Conservation (phyloP, 345 rosid species). For the Reutealis trisperma region DNA sequence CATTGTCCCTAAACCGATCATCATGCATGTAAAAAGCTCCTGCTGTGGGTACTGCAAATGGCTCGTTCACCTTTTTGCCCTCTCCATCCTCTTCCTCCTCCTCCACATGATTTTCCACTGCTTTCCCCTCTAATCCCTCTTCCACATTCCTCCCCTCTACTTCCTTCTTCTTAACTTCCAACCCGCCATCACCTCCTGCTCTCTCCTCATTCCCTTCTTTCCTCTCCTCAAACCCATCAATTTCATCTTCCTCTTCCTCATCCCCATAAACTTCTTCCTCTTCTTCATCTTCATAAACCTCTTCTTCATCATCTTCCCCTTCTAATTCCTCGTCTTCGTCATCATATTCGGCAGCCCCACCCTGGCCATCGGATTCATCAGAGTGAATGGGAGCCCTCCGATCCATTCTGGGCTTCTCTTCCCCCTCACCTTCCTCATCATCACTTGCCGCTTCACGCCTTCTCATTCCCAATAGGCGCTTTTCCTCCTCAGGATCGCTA, state of each 20-base stretch:
- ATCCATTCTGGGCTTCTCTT: conserved; percentile 34
- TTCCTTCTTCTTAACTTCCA: conserved; percentile 26
- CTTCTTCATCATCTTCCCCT: conserved; percentile 41
- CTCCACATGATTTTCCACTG: conserved; percentile 18
- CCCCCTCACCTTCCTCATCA: conserved; percentile 63
- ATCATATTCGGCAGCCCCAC: conserved; percentile 60
- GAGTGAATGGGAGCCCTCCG: conserved; percentile 49
- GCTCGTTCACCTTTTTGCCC: conserved; percentile 74
- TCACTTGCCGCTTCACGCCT: conserved; percentile 87
- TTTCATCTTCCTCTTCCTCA: conserved; percentile 36
- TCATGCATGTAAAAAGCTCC: conserved; percentile 99
- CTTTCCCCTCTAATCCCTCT: conserved; percentile 26
- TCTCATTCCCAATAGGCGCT: conserved; percentile 62
- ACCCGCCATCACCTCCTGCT: conserved; percentile 8
- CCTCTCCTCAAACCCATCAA: conserved; percentile 30
- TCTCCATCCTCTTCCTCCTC: conserved; percentile 41
- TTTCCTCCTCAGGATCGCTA: conserved; percentile 88
- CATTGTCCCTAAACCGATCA: conserved; percentile 76
- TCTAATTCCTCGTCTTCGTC: conserved; percentile 48
- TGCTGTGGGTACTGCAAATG: conserved; percentile 91
- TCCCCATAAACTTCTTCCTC: conserved; percentile 41
- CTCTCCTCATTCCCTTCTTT: conserved; percentile 34
- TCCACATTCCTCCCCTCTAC: conserved; percentile 31
- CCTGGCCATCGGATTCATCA: conserved; percentile 71
- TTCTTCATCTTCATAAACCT: conserved; percentile 35